Evolutionary conservation across 352 stramenopile genomes (phyloP), one percentile per base, ranked within the genome.

Genomic region (Phytophthora ramorum): DNA sequence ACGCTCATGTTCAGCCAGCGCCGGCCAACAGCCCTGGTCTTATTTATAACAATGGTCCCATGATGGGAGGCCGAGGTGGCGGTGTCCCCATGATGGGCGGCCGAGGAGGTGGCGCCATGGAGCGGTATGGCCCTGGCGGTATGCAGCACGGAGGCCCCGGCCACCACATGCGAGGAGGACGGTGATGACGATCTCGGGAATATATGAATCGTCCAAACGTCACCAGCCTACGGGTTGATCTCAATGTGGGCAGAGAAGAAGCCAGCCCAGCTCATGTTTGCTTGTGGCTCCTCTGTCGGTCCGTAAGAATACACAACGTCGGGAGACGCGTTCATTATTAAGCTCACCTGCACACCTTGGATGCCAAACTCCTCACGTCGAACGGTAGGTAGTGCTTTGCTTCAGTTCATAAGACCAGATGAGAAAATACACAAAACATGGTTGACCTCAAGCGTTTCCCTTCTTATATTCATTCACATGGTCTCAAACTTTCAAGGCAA

Each of bases 161-260:
- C 35, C 62, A 71, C 40, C 76, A 85, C 46, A 85, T 92, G 69
- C 78, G 76, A 53, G 79, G 81, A 56, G 83, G 83, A 43, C 73
- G 78, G 43, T 92, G 66, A 81, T 58, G 1, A 9, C 37, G 19
- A 61, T 51, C 24, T 45, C 30, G n/a, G 26, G 56, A 75, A 61
- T 68, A 53, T 67, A 55, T 43, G 34, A 59, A 54, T 63, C 56
- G 63, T 72, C 38, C n/a, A 67, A 76, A 57, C 64, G 58, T 66
- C 54, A 67, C 22, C 37, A 70, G 47, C 44, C 24, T 62, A 53
- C 68, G 52, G 52, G 12, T 70, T 53, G 14, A 63, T 74, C 47
- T 70, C 40, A 2, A 46, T 66, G 66, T 70, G 59, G 37, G 35
- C 53, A 70, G 53, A 69, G 46, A 66, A 65, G 65, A 65, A 69